These are phyloP conservation scores for Terfezia claveryi DNA, from an alignment of 495 filamentous ascomycete species.

Conservation along the genomic window DNA sequence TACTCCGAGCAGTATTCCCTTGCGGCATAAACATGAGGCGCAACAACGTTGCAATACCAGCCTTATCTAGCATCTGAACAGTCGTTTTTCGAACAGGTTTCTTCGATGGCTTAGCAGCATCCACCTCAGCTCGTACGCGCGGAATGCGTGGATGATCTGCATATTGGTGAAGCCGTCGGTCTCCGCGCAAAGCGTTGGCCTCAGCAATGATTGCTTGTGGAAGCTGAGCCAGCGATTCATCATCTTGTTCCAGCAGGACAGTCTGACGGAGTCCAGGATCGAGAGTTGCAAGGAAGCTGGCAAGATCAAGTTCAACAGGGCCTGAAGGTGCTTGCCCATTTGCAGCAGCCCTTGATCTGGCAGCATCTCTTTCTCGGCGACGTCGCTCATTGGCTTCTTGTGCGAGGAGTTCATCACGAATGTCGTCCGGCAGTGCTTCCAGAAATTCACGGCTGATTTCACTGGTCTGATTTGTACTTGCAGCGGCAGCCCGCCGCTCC, in stretches of 20 bases:
- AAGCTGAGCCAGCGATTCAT: conserved; percentile 66
- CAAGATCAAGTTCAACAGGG: conserved; percentile 78
- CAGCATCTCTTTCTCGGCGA: conserved; percentile 61
- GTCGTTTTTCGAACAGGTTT: conserved; percentile 59
- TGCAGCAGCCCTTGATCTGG: conserved; percentile 35
- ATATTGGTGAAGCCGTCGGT: conserved; percentile 37
- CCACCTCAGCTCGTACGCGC: conserved; percentile 26
- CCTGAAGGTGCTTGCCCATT: conserved; percentile 31
- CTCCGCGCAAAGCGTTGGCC: conserved; percentile 47
- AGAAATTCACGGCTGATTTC: conserved; percentile 90
- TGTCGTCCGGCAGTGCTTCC: conserved; percentile 71
- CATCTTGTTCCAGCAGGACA: conserved; percentile 75
- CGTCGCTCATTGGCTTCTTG: conserved; percentile 78
- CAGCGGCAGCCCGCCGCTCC: conserved; percentile 49
- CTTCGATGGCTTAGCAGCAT: conserved; percentile 23
- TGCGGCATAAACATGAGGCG: conserved; percentile 93
- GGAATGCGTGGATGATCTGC: conserved; percentile 28
- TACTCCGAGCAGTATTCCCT: conserved; percentile 55
- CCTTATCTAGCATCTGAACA: conserved; percentile 90
- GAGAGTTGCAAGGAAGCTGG: conserved; percentile 77
- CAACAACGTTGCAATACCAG: conserved; percentile 79
- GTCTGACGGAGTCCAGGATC: conserved; percentile 54
- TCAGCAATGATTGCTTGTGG: conserved; percentile 68
- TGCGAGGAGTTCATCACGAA: conserved; percentile 69
- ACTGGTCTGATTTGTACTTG: conserved; percentile 39